Conservation (phyloP, 2,329 filamentous ascomycete species). For the Penicillium sp. region DNA sequence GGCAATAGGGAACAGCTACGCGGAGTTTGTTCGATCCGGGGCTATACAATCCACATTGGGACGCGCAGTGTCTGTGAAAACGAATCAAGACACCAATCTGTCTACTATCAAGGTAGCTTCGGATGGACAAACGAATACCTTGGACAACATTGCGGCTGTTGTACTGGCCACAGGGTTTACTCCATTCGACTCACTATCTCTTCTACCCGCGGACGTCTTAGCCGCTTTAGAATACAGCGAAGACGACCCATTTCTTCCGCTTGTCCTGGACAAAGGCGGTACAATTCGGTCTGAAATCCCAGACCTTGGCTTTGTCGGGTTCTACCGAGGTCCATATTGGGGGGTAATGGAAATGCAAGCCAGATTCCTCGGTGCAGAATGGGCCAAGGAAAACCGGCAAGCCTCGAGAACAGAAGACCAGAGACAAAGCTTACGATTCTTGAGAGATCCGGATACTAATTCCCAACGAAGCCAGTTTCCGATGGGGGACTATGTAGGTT, state of each 20-base stretch:
- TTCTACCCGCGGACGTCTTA: conserved; percentile 60
- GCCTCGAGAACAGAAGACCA: conserved; percentile 24
- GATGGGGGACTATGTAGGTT: conserved; percentile 76
- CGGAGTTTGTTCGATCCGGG: conserved; percentile 70
- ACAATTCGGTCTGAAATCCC: conserved; percentile 62
- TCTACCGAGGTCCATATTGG: conserved; percentile 84
- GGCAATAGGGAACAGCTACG: conserved; percentile 70
- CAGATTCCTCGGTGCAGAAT: conserved; percentile 63
- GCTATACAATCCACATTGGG: conserved; percentile 56
- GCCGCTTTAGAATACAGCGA: conserved; percentile 59
- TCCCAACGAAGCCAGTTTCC: conserved; percentile 66
- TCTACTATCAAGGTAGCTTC: conserved; percentile 39
- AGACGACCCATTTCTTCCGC: conserved; percentile 56
- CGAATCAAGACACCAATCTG: background rate
- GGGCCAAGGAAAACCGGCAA: conserved; percentile 41
- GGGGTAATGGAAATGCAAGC: conserved; percentile 86
- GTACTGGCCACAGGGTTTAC: conserved; percentile 77
- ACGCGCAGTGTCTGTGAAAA: conserved; percentile 20
- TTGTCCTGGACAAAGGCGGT: conserved; percentile 68
- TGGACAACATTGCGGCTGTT: conserved; percentile 64
- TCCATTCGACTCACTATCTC: conserved; percentile 62
- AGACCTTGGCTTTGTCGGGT: conserved; percentile 74
- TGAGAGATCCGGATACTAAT: conserved; percentile 15
- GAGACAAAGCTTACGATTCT: conserved; percentile 25
- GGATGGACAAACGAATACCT: conserved; percentile 38